phyloP scores from a whole-genome alignment of 1,284 basidiomycete genomes.

The Porodaedalea pini region DNA sequence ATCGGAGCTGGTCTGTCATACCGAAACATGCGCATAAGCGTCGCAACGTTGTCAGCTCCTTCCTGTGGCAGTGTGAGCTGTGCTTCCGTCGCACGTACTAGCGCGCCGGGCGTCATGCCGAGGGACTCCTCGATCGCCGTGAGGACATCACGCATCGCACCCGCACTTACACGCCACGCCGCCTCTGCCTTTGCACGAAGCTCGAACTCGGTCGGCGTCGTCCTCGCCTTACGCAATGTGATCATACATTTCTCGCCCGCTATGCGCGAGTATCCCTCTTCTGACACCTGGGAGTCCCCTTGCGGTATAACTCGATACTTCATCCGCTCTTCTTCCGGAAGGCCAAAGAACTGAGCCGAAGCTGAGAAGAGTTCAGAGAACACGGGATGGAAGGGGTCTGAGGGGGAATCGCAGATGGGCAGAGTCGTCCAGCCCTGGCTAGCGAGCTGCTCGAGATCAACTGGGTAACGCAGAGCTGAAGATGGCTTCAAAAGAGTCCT shows the following conservation, averaged over 20 bases:
- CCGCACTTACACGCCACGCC: constrained; percentile 28
- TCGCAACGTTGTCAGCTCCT: constrained; percentile 22
- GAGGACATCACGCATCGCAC: constrained; percentile 25
- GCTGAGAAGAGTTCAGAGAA: constrained; percentile 23
- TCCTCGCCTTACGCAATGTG: constrained; percentile 25
- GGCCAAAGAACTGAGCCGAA: constrained; percentile 28
- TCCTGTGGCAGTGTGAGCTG: constrained; percentile 23
- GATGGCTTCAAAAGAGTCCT: constrained; percentile 4
- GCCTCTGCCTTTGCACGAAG: constrained; percentile 17
- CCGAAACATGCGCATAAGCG: constrained; percentile 31
- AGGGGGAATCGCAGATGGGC: constrained; percentile 1
- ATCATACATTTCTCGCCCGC: constrained; percentile 32
- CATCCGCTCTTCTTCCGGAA: constrained; percentile 19
- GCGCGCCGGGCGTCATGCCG: constrained; percentile 22
- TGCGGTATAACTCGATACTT: constrained; percentile 21
- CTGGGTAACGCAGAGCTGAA: constrained; percentile 3
- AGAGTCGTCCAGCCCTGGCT: constrained; percentile 16
- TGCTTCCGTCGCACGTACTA: constrained; percentile 24
- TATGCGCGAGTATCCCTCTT: constrained; percentile 31
- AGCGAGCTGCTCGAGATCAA: constrained; percentile 19
- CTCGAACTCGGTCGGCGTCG: constrained; percentile 17
- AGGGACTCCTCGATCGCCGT: constrained; percentile 27
- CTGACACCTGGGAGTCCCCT: constrained; percentile 25
- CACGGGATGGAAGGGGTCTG: constrained; percentile 21
- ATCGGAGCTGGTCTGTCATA: constrained; percentile 25